Conservation (phyloP, 345 rosid genomes). For the Camelina hispida region DNA sequence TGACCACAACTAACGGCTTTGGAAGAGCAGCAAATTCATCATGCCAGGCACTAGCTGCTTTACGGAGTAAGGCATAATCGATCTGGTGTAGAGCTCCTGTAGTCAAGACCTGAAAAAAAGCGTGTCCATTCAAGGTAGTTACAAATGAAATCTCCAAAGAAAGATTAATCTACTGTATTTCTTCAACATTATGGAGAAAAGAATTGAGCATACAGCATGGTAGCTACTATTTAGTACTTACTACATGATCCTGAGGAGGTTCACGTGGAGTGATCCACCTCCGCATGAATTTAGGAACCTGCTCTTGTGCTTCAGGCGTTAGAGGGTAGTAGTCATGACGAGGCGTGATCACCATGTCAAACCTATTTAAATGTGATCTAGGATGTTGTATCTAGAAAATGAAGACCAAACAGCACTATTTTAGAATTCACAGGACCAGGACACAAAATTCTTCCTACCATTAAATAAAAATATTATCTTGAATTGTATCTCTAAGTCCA, state of each 20-base stretch:
- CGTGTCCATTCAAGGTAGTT: slow-evolving; percentile 9
- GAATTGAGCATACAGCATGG: background rate
- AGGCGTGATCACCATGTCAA: slow-evolving; percentile 96
- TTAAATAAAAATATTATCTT: background rate
- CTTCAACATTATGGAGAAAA: background rate
- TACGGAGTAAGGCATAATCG: slow-evolving; percentile 83
- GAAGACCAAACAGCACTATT: slow-evolving; percentile 13
- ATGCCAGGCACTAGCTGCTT: slow-evolving; percentile 88
- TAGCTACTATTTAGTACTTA: slow-evolving; percentile 51
- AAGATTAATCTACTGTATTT: slow-evolving; percentile 10
- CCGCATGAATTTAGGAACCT: slow-evolving; percentile 75
- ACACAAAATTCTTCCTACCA: background rate
- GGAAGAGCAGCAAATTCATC: slow-evolving; percentile 90
- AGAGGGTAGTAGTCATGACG: slow-evolving; percentile 90
- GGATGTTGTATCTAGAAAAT: slow-evolving; percentile 85
- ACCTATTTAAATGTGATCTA: slow-evolving; percentile 78
- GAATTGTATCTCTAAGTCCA: background rate
- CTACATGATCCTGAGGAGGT: slow-evolving; percentile 79
- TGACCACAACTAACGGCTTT: slow-evolving; percentile 91
- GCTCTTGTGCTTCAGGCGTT: slow-evolving; percentile 75
- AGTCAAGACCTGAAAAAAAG: slow-evolving; percentile 72
- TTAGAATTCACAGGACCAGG: background rate
- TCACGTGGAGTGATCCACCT: slow-evolving; percentile 86
- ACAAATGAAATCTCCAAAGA: slow-evolving; percentile 23
- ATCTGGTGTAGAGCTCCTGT: slow-evolving; percentile 89